A percentile compares a stretch with the other conserved stretches of the same genome.
Evolutionary conservation across 2,329 filamentous ascomycete genomes (phyloP).

Genomic region (Aspergillus novofumigatus): DNA sequence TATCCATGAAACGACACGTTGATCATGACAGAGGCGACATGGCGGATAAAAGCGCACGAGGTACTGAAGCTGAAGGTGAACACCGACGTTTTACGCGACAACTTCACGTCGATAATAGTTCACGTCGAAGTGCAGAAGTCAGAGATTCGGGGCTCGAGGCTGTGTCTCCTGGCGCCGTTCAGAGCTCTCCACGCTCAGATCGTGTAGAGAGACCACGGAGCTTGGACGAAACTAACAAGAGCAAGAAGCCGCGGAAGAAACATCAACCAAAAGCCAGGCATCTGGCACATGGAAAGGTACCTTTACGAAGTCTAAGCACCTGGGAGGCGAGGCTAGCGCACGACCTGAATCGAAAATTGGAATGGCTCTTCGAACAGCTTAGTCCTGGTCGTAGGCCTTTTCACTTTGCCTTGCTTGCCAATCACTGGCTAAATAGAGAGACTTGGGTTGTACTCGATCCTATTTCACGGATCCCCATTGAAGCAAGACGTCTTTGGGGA

Average conservation of each 20-base stretch:
- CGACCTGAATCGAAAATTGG: conserved; percentile 32
- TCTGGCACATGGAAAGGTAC: not conserved
- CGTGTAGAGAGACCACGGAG: not conserved
- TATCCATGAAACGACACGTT: not conserved
- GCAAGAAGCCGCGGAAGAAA: not conserved
- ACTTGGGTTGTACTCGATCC: conserved; percentile 40
- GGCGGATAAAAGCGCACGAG: too few relatives aligned
- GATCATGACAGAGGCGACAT: not conserved
- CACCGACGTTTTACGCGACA: not conserved
- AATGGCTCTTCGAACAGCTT: conserved; percentile 36
- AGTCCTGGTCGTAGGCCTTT: conserved; percentile 38
- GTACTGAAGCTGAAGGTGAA: not conserved
- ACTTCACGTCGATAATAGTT: not conserved
- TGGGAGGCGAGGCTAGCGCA: conserved; percentile 36
- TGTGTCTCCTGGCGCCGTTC: not conserved
- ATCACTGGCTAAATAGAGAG: conserved; percentile 40
- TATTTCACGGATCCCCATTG: conserved; percentile 30
- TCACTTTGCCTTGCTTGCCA: conserved; percentile 37
- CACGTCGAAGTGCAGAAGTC: not conserved
- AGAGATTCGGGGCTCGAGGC: not conserved
- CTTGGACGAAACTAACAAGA: not conserved
- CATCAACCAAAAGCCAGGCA: not conserved
- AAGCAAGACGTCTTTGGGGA: conserved; percentile 29
- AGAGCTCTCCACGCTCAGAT: not conserved
- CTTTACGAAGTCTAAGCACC: conserved; percentile 21